A percentile compares a stretch with the other conserved stretches of the same genome.
Conservation (phyloP, 2,329 filamentous ascomycete genomes). For the Talaromyces marneffei region DNA sequence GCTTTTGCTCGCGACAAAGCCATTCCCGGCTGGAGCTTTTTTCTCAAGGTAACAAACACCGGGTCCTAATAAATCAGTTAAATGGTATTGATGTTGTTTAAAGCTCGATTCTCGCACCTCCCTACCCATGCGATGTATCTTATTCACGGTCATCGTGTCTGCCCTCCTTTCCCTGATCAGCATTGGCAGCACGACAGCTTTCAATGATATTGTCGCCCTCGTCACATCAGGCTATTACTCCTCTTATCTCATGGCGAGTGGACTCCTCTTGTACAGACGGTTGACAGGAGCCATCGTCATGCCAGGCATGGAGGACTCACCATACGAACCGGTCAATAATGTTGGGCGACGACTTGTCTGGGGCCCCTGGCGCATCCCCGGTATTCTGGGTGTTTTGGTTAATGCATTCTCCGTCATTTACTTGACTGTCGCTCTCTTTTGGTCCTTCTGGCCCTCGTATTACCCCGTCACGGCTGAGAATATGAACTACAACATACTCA, state of each 20-base stretch:
- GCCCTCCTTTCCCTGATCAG: constrained; percentile 41
- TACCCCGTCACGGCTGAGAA: constrained; percentile 29
- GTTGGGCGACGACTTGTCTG: background rate
- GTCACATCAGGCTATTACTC: constrained; percentile 45
- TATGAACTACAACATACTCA: constrained; percentile 47
- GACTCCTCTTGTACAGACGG: constrained; percentile 1
- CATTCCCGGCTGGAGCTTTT: constrained; percentile 9
- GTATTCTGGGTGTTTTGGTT: constrained; percentile 4
- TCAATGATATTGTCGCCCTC: constrained; percentile 50
- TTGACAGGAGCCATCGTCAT: background rate
- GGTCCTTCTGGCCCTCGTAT: constrained; percentile 27
- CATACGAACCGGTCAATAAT: constrained; percentile 6
- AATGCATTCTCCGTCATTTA: background rate
- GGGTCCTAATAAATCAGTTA: constrained; percentile 20
- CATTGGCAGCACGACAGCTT: constrained; percentile 45
- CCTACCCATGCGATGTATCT: constrained; percentile 36
- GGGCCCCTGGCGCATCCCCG: constrained; percentile 6
- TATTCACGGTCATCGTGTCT: constrained; percentile 22
- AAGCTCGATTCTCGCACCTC: constrained; percentile 5
- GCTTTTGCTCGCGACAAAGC: constrained; percentile 33
- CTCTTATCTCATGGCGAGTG: constrained; percentile 42
- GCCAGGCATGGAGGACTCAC: constrained; percentile 1
- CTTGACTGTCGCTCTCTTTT: constrained; percentile 2
- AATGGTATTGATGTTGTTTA: background rate
- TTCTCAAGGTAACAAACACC: constrained; percentile 22